Conservation (phyloP, 495 filamentous ascomycete species). For the Penicillium soppii region DNA sequence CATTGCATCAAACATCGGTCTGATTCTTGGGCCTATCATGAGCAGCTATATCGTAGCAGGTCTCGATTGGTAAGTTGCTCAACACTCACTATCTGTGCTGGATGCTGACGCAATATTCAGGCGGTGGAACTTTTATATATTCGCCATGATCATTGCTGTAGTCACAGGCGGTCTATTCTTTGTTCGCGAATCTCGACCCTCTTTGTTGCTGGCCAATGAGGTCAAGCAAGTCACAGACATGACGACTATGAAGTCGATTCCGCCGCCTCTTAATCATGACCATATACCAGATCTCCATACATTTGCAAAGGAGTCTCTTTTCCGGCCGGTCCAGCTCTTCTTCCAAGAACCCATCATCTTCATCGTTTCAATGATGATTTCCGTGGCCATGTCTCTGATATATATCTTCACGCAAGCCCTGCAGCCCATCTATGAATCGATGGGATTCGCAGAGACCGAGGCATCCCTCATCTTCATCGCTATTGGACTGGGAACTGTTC, state of each 20-base stretch:
- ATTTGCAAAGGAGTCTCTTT: slow-evolving; percentile 41
- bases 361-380: slow-evolving; percentile 43
- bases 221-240: slow-evolving; percentile 24
- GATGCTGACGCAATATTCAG: slow-evolving; percentile 13
- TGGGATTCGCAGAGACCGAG: slow-evolving; percentile 35
- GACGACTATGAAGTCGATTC: slow-evolving; percentile 19
- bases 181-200: slow-evolving; percentile 46
- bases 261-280: slow-evolving; percentile 42
- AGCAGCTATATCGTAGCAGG: slow-evolving; percentile 36
- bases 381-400: slow-evolving; percentile 48
- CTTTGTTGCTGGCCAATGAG: slow-evolving; percentile 36
- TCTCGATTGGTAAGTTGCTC: slow-evolving; percentile 36
- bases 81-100: slow-evolving; percentile 27
- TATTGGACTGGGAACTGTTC: slow-evolving; percentile 40
- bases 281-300: slow-evolving; percentile 34
- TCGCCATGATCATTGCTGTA: slow-evolving; percentile 37
- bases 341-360: slow-evolving; percentile 52
- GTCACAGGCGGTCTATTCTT: slow-evolving; percentile 32
- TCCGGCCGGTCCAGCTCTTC: slow-evolving; percentile 44
- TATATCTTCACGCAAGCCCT: slow-evolving; percentile 56
- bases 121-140: slow-evolving; percentile 47
- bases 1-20: slow-evolving; percentile 35
- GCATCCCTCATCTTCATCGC: slow-evolving; percentile 48
- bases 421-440: slow-evolving; percentile 41
- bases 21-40: slow-evolving; percentile 44